Base-by-base conservation (phyloP, 208 protist genomes). In the Herpetomonas muscarum region DNA sequence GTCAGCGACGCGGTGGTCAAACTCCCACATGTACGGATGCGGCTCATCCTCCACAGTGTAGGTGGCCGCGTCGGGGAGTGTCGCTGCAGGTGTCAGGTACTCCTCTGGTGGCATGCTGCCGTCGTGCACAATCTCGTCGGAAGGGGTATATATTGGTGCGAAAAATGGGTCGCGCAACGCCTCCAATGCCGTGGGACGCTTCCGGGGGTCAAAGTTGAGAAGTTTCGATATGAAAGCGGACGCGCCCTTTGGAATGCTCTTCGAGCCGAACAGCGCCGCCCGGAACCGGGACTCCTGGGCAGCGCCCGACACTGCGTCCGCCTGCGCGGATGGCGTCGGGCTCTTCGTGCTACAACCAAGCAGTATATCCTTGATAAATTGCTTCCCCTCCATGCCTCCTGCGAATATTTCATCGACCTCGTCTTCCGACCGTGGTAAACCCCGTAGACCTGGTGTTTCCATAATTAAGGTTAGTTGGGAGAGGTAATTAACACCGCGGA, bases 381-480 rank as follows among this genome's bases (percentile, higher is more conserved):
- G 39, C 55, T 93, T 71, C 0, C 87, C 90, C 48, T 92, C 71
- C 21, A 76, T 59, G 17, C 80, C 79, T 22, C 72, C 79, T 21
- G 89, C 76, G 44, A 90, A 80, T 13, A 71, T 45, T 1, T 74
- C 56, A 28, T 88, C 90, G n/a, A 92, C 84, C 47, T 94, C 79
- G 12, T 55, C 34, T 5, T 81, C 81, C 1, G 69, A 79, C 25
- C 76, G 72, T 15, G 94, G 74, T 3, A 92, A 56, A 15, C 84
- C 86, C 58, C 76, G 76, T 90, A 99, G 76, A 34, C 95, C 96
- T 0, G 76, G 79, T 4, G 67, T 84, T 32, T 80, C 73, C 21
- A 79, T 29, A 17, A 84, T 79, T 13, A 79, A 53, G 21, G 69
- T 70, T 30, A 87, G 62, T 53, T 87, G 80, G 0, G 67, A 70